These are phyloP conservation scores for Jackrogersella multiformis DNA, from an alignment of 495 filamentous ascomycete genomes.

Conservation along the genomic window DNA sequence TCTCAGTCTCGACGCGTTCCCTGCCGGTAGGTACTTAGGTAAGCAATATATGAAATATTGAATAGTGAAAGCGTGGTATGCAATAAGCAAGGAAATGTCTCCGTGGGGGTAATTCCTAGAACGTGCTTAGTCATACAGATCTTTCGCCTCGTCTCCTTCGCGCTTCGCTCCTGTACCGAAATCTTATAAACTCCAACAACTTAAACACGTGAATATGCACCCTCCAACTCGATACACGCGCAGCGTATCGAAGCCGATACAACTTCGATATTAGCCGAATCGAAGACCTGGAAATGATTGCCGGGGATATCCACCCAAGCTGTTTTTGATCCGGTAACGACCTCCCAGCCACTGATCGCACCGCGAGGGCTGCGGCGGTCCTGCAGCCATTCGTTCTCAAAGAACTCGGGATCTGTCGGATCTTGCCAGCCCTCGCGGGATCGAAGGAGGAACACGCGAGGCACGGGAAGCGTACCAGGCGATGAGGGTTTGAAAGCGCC, in stretches of 20 bases:
- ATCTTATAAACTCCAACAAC: no score
- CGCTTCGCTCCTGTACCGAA: no score
- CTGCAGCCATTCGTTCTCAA: constrained; percentile 7
- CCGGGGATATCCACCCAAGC: constrained; percentile 4
- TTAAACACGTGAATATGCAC: constrained; percentile 7
- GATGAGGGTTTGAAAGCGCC: not conserved
- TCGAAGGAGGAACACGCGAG: not conserved
- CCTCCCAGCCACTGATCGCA: not conserved
- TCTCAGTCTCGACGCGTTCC: no score
- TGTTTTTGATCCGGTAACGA: not conserved
- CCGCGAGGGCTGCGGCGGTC: not conserved
- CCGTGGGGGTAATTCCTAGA: no score
- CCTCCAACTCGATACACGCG: not conserved
- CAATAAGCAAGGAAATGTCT: no score
- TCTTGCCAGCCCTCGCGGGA: constrained; percentile 3
- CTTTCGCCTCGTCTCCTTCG: no score
- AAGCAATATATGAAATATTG: no score
- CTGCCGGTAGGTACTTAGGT: no score
- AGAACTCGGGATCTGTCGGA: not conserved
- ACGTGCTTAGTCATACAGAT: no score
- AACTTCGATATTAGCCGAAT: not conserved
- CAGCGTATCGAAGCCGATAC: not conserved
- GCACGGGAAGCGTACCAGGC: not conserved
- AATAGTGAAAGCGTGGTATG: no score
- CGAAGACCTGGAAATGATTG: constrained; percentile 5